Evolutionary conservation across 1,284 basidiomycete genomes (phyloP), one percentile per base, ranked within the genome.

Genomic region (Rugosomyces carneus): DNA sequence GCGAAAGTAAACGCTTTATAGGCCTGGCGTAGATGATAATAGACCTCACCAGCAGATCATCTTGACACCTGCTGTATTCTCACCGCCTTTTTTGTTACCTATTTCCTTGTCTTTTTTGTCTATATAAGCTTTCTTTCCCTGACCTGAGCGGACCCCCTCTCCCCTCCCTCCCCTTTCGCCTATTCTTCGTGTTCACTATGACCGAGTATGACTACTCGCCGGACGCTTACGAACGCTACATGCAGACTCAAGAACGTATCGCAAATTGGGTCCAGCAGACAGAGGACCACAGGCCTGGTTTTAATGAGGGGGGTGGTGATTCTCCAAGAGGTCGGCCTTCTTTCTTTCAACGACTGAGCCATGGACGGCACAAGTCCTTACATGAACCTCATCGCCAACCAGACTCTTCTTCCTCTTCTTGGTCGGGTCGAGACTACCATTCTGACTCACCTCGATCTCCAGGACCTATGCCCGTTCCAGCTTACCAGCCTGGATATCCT

Each of bases 201-300:
- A 64, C 64, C 5, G 64, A 66, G 53, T 66, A 64, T 52, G 62
- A 64, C 50, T 64, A 59, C 51, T 64, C 64, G 8, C 64, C 63
- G 5, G 63, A 57, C 1, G 64, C 60, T 8, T 46, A 54, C 42
- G 57, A 63, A 38, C 57, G 57, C 6, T 53, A 60, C 47, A 31
- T 59, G 6, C 53, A 52, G 1, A 61, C 56, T 15, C 61, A 64
- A 43, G 43, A 57, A 11, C 50, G 56, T 10, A 60, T 66, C 18
- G 55, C 59, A 10, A 43, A 51, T 15, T 66, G 64, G 64, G 59
- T 63, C 9, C 50, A 60, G 38, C 40, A 58, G 9, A 64, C 59
- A 1, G 53, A 58, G 23, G 42, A 42, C 10, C 44, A 55, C 23
- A 38, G 54, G 42, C 42, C 47, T 5, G 34, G 51, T 42, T 57